Percentiles rank a stretch among this genome's conserved stretches.
phyloP scores from a whole-genome alignment of 352 stramenopile genomes.

The Phytophthora hibernalis region DNA sequence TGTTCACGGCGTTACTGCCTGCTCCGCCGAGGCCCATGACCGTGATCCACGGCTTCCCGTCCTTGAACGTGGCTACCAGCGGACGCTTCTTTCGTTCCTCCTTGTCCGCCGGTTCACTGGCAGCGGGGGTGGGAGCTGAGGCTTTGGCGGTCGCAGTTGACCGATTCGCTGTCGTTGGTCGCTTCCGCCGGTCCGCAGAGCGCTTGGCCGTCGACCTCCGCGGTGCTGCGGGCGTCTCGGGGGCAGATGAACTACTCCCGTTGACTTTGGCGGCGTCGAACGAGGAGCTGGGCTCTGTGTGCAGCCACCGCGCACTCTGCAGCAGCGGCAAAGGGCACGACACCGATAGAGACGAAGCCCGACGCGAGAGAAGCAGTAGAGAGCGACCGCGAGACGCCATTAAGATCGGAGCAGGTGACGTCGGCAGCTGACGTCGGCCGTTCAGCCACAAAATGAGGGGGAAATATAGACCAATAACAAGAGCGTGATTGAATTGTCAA shows the following conservation, averaged over 20 bases:
- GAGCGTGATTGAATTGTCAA: too few species aligned
- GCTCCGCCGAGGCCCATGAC: constrained; percentile 86
- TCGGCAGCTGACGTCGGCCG: too few species aligned
- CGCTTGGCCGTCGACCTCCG: constrained; percentile 27
- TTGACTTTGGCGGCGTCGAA: constrained; percentile 31
- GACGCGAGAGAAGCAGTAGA: constrained; percentile 30
- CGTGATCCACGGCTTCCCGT: constrained; percentile 87
- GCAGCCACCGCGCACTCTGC: constrained; percentile 21
- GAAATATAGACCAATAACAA: too few species aligned
- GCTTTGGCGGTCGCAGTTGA: constrained; percentile 8
- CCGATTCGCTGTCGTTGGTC: constrained; percentile 17
- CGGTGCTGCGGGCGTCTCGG: constrained; percentile 3
- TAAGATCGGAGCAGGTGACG: neutral
- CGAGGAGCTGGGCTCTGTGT: constrained; percentile 26
- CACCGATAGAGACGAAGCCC: constrained; percentile 7
- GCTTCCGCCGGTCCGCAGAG: constrained; percentile 36
- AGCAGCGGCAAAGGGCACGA: constrained; percentile 16
- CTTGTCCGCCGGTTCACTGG: constrained; percentile 12
- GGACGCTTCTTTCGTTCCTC: constrained; percentile 52
- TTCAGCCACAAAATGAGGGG: constrained; percentile 16
- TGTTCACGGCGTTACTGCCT: constrained; percentile 90
- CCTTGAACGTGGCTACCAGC: constrained; percentile 68
- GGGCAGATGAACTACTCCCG: constrained; percentile 12
- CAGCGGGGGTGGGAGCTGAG: neutral
- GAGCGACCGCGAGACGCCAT: constrained; percentile 23